These are phyloP conservation scores for Metschnikowia baotianmanensis DNA, from an alignment of 805 yeast genomes.

Conservation along the genomic window DNA sequence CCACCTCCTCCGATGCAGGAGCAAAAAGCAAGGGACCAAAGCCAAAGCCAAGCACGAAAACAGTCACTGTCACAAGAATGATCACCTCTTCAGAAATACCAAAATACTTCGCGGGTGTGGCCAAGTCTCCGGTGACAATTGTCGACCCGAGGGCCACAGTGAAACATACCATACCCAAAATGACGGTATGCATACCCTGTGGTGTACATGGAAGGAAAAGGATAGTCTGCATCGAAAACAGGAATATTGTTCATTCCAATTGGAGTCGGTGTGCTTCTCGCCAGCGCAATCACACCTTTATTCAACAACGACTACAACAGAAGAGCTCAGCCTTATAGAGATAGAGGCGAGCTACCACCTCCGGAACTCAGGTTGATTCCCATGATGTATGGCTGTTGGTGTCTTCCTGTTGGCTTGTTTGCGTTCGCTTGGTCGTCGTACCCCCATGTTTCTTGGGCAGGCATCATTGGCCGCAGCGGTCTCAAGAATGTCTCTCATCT, in stretches of 20 bases:
- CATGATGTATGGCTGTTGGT: conserved; percentile 41
- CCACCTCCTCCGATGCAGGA: conserved; percentile 81
- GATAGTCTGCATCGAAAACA: conserved; percentile 57
- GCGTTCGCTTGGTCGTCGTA: conserved; percentile 63
- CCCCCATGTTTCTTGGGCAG: conserved; percentile 69
- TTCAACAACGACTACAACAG: conserved; percentile 32
- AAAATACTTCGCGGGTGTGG: conserved; percentile 50
- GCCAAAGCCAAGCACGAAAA: conserved; percentile 63
- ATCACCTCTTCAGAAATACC: conserved; percentile 55
- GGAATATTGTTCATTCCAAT: conserved; percentile 92
- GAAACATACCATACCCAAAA: conserved; percentile 53
- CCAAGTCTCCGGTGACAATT: conserved; percentile 60
- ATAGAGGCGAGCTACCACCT: conserved; percentile 48
- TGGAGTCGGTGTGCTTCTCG: conserved; percentile 66
- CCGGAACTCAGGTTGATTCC: conserved; percentile 82
- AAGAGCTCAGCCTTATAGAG: conserved; percentile 43
- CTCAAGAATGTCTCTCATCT: too few species aligned
- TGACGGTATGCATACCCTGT: conserved; percentile 81
- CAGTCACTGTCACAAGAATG: conserved; percentile 53
- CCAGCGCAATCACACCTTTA: conserved; percentile 48
- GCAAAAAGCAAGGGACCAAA: conserved; percentile 89
- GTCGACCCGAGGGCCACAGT: conserved; percentile 63
- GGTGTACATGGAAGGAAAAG: conserved; percentile 69
- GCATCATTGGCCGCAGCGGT: too few species aligned
- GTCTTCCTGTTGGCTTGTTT: neutral